Conservation (phyloP, 2,329 filamentous ascomycete genomes). For the Ilyonectria robusta region DNA sequence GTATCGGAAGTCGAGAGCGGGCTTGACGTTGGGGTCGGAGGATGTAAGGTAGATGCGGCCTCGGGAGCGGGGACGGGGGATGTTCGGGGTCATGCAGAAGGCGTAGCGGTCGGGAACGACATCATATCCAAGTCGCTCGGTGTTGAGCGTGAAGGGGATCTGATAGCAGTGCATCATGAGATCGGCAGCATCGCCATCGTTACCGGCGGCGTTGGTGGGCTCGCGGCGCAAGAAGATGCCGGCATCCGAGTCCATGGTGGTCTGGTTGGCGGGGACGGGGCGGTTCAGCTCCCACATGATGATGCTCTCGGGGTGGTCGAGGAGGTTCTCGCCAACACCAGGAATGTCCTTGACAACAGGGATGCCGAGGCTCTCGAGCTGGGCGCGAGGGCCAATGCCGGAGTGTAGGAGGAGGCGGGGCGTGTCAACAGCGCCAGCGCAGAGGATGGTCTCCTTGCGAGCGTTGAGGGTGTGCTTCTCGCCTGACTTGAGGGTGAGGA, state of each 20-base stretch:
- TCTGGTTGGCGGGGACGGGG: slow-evolving; percentile 82
- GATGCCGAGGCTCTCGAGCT: slow-evolving; percentile 68
- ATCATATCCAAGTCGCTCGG: slow-evolving; percentile 80
- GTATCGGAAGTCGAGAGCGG: slow-evolving; percentile 89
- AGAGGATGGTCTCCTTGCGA: slow-evolving; percentile 83
- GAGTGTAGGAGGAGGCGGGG: slow-evolving; percentile 75
- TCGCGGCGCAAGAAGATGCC: slow-evolving; percentile 90
- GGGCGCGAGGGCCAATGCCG: slow-evolving; percentile 68
- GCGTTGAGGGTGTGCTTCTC: slow-evolving; percentile 70
- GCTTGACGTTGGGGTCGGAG: slow-evolving; percentile 81
- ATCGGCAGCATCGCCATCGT: slow-evolving; percentile 84
- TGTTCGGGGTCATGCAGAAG: slow-evolving; percentile 95
- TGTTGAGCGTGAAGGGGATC: slow-evolving; percentile 93
- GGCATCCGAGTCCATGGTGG: slow-evolving; percentile 92
- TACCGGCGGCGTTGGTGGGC: slow-evolving; percentile 73
- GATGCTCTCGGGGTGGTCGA: slow-evolving; percentile 73
- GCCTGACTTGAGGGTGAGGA: slow-evolving; percentile 72
- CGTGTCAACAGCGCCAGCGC: slow-evolving; percentile 85
- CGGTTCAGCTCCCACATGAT: slow-evolving; percentile 84
- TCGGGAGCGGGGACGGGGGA: slow-evolving; percentile 84
- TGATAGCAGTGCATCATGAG: slow-evolving; percentile 99
- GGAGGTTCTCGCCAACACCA: slow-evolving; percentile 73
- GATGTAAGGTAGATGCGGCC: slow-evolving; percentile 85
- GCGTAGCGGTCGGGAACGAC: slow-evolving; percentile 78
- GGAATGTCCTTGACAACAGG: slow-evolving; percentile 70